A percentile compares a stretch with the other conserved stretches of the same genome.
phyloP scores from a whole-genome alignment of 352 stramenopile species.

The Phytophthora ohioensis region DNA sequence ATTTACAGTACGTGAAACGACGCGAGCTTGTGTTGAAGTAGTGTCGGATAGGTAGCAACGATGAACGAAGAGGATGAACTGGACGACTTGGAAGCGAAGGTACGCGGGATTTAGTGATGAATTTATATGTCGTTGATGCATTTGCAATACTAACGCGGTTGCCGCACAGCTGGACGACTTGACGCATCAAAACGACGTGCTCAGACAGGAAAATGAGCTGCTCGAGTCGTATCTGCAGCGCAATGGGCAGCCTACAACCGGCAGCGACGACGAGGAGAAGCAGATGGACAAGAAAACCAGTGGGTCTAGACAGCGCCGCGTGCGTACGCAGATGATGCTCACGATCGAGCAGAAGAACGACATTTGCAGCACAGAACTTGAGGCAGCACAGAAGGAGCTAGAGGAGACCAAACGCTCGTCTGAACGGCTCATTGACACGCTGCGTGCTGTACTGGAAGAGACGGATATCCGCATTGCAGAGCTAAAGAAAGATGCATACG shows the following conservation, averaged over 20 bases:
- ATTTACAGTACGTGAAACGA: constrained; percentile 35
- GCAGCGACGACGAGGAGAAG: constrained; percentile 80
- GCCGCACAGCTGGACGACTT: constrained; percentile 82
- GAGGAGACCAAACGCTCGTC: constrained; percentile 92
- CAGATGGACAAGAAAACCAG: constrained; percentile 56
- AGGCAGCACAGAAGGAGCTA: constrained; percentile 89
- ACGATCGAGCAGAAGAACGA: constrained; percentile 95
- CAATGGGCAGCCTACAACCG: constrained; percentile 52
- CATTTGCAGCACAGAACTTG: constrained; percentile 88
- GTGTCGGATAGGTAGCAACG: background rate
- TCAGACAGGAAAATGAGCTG: constrained; percentile 93
- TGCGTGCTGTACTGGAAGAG: constrained; percentile 93
- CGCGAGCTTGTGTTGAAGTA: constrained; percentile 30
- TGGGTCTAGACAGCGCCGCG: constrained; percentile 55
- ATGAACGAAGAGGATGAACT: constrained; percentile 81
- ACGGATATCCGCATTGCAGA: constrained; percentile 95
- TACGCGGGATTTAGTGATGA: constrained; percentile 1
- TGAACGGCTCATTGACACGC: constrained; percentile 94
- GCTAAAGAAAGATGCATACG: constrained; percentile 96
- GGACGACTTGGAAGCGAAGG: constrained; percentile 80
- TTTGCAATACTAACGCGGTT: background rate
- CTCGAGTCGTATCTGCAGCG: constrained; percentile 88
- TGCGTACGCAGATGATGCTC: constrained; percentile 71
- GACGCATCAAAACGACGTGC: constrained; percentile 86
- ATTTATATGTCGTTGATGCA: background rate